Base-by-base conservation (phyloP, 805 yeast genomes). In the Pichia rugopelliculosa region DNA sequence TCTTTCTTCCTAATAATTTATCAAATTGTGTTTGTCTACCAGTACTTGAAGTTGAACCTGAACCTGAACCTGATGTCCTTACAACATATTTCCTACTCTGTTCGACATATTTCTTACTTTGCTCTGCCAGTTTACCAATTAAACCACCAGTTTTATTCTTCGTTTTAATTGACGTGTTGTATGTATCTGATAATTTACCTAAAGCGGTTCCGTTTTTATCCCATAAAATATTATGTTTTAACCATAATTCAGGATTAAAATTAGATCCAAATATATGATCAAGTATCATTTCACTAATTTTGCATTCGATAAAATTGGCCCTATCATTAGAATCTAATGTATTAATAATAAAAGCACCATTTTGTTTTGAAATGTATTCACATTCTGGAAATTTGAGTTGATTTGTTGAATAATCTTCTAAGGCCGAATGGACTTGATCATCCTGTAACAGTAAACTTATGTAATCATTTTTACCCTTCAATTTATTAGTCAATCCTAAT, bases 311-410 rank as follows among this genome's bases (percentile, higher is more conserved):
- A 40, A 65, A 71, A 54, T 74, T 75, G n/a, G 79, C 73, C 47
- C 77, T 73, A 36, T 68, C 70, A 42, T 73, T 60, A 36, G 77
- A 71, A 51, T 75, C 77, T 51, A 75, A 71, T 0, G 80, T 74
- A 50, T 73, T 76, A 9, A 74, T 67, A 45, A 79, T 52, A 49
- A 76, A 74, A 0, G 71, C 72, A 9, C 82, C 83, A 27, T 70
- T 57, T 55, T 77, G 82, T 51, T 72, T 70, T 4, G 76, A 78
- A 9, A 68, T 60, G 40, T 63, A 72, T 1, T 62, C 53, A 24
- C 61, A 53, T 24, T 65, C 58, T n/a, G 51, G 54, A 36, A 62
- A 51, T 53, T 73, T 77, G 50, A 59, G 69, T 46, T 73, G 71
- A 40, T 69, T 64, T 0, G 79, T 77, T 10, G 77, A 78, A 55